Percentiles rank a stretch among this genome's conserved stretches.
phyloP scores from a whole-genome alignment of 2,329 filamentous ascomycete genomes.

The Aotearoamyces nothofagi region DNA sequence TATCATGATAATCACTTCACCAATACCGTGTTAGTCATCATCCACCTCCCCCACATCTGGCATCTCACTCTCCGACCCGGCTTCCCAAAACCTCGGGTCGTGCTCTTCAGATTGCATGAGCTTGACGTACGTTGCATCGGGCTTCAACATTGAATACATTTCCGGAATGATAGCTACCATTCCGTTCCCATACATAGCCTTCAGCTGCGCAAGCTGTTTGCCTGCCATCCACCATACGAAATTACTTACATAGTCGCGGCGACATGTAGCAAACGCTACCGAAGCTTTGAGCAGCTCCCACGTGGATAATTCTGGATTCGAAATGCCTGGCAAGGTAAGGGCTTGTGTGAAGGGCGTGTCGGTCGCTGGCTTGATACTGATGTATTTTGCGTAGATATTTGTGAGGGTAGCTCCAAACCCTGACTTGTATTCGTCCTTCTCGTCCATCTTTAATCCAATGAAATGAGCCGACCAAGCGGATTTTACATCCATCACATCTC shows the following conservation, averaged over 20 bases:
- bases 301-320: slow-evolving; percentile 8
- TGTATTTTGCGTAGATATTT: slow-evolving; percentile 8
- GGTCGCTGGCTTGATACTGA: slow-evolving; percentile 10
- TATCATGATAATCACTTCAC: too few relatives aligned
- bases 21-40: not conserved
- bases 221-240: slow-evolving; percentile 18
- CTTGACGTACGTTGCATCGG: slow-evolving; percentile 8
- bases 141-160: slow-evolving; percentile 11
- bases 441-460: too few relatives aligned
- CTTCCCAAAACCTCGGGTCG: not conserved
- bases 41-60: not conserved
- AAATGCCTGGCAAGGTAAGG: slow-evolving; percentile 6
- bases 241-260: not conserved
- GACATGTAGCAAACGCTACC: slow-evolving; percentile 13
- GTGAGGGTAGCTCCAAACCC: slow-evolving; percentile 4
- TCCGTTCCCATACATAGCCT: slow-evolving; percentile 7
- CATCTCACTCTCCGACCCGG: not conserved
- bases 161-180: slow-evolving; percentile 3
- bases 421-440: slow-evolving; percentile 1
- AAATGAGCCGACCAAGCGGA: slow-evolving; percentile 5
- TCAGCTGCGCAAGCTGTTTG: slow-evolving; percentile 13
- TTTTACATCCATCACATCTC: slow-evolving; percentile 6
- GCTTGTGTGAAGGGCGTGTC: slow-evolving; percentile 8
- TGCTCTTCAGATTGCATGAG: not conserved
- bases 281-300: slow-evolving; percentile 33